Base-by-base conservation (phyloP, 2,329 filamentous ascomycete species). In the Penicillium sp. region DNA sequence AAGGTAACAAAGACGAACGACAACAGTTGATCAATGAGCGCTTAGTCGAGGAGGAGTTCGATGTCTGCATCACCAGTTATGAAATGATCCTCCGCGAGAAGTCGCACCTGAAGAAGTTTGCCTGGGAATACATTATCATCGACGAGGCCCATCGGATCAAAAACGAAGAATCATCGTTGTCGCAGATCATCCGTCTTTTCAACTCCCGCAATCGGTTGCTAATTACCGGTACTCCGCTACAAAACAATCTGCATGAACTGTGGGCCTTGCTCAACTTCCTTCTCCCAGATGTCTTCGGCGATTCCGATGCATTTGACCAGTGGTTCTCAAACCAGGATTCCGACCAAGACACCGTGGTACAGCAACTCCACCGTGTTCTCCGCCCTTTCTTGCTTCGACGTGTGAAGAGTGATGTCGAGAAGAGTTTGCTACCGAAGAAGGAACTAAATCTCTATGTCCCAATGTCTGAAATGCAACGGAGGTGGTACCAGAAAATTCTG, bases 41-140 rank as follows among this genome's bases (percentile, higher is more conserved):
- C 5, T 82, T 99, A n/a, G 83, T 96, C 19, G 90, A 96, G 59
- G 92, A 97, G 74, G 91, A 96, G 65, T 99, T 99, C 67, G 94
- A 99, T 69, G 93, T 97, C 19, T 97, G 93, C 78, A 90, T 99
- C 73, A 99, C 94, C 15, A 97, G 93, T 74, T 99, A 99, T 78
- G 94, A 99, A 75, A 97, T 99, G 93, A 92, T 99, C 59, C 82
- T 99, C 13, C 87, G 94, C 57, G 94, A 99, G 73, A 97, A 99
- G 79, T 82, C 90, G 1, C 91, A 96, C 66, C 77, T 99, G 65
- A 96, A 94, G 79, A 97, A 97, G 75, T 96, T 99, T 74, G 93
- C 94, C 0, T 99, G 94, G 94, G 93, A 99, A 75, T 99, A 99
- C 77, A 99, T 99, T 75, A 96, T 99, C 66, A 96, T 99, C 63